Conservation (phyloP, 441 rosid genomes). For the Erysimum pusillum region DNA sequence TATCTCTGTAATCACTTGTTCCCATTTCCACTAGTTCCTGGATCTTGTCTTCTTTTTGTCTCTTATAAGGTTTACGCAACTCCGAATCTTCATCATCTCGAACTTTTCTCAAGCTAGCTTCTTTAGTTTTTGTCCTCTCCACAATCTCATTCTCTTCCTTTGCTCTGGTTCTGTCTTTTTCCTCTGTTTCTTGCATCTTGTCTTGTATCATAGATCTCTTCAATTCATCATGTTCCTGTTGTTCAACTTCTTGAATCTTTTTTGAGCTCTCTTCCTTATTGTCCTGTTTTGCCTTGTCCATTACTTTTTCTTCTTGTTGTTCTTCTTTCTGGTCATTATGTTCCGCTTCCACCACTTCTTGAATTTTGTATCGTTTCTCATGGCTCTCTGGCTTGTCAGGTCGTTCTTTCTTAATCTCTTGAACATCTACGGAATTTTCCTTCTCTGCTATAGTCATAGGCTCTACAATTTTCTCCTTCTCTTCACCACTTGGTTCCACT, state of each 20-base stretch:
- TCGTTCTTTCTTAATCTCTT: constrained; percentile 23
- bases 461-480: background rate
- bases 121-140: constrained; percentile 18
- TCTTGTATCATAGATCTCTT: constrained; percentile 17
- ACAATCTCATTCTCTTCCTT: background rate
- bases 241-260: constrained; percentile 12
- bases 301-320: background rate
- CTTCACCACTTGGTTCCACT: constrained; percentile 34
- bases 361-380: constrained; percentile 17
- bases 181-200: constrained; percentile 50
- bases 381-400: constrained; percentile 17
- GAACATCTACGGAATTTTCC: background rate
- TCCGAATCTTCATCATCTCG: constrained; percentile 23
- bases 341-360: constrained; percentile 26
- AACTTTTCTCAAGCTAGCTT: constrained; percentile 25
- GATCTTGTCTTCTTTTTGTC: constrained; percentile 11
- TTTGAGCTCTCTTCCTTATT: background rate
- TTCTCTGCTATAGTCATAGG: constrained; percentile 12
- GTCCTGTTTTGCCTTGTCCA: background rate
- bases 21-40: constrained; percentile 32
- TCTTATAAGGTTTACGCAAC: constrained; percentile 7
- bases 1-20: constrained; percentile 7
- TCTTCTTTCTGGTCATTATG: background rate
- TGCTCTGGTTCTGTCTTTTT: constrained; percentile 8
- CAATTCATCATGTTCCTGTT: constrained; percentile 7